Evolutionary conservation across 169 alveolate genomes (phyloP).

Genomic region (Ichthyophthirius multifiliis): DNA sequence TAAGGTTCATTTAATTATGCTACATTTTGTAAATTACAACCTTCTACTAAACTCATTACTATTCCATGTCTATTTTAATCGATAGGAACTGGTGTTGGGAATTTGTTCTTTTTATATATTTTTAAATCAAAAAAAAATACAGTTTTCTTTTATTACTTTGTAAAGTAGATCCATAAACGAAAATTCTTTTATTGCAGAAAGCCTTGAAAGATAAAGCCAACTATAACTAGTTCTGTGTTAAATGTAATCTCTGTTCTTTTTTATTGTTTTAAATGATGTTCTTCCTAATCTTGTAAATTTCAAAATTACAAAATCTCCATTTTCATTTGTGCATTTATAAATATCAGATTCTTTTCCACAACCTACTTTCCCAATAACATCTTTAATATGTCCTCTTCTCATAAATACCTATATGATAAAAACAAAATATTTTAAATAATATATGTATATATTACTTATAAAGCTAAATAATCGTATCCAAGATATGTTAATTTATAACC

Average conservation of each 20-base stretch:
- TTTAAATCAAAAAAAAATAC: not conserved
- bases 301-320: constrained; percentile 88
- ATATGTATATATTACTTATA: constrained; percentile 76
- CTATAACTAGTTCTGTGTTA: constrained; percentile 94
- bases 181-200: constrained; percentile 98
- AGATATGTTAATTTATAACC: constrained; percentile 97
- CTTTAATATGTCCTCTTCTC: constrained; percentile 91
- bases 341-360: constrained; percentile 99
- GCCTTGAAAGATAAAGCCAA: constrained; percentile 98
- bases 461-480: constrained; percentile 98
- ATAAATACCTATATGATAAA: constrained; percentile 45
- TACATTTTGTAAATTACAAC: constrained; percentile 92
- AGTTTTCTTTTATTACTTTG: constrained; percentile 45
- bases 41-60: constrained; percentile 95
- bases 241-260: constrained; percentile 97
- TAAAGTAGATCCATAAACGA: constrained; percentile 95
- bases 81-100: constrained; percentile 96
- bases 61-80: constrained; percentile 98
- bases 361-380: constrained; percentile 94
- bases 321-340: constrained; percentile 91
- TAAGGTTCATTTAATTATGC: constrained; percentile 77
- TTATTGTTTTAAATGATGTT: constrained; percentile 96
- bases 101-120: constrained; percentile 70
- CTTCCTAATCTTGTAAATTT: constrained; percentile 96
- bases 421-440: too few relatives aligned